Conservation (phyloP, 2,329 filamentous ascomycete genomes). For the Phialophora chinensis region DNA sequence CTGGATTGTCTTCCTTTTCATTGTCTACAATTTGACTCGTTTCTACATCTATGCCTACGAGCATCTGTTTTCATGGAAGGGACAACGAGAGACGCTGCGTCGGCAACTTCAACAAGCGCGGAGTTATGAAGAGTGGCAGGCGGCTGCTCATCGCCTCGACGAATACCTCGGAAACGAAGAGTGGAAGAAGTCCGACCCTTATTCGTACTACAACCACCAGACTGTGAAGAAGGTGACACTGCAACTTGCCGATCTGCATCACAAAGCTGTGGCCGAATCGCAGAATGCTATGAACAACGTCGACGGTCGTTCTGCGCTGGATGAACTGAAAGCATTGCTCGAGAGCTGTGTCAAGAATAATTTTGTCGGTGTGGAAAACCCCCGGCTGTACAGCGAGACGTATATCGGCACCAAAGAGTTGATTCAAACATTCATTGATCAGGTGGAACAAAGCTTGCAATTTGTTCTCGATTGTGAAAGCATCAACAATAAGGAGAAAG, state of each 20-base stretch:
- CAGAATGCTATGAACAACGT: constrained; percentile 39
- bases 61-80: constrained; percentile 87
- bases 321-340: constrained; percentile 77
- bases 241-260: constrained; percentile 64
- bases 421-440: constrained; percentile 87
- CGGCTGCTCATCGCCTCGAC: constrained; percentile 79
- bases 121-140: constrained; percentile 83
- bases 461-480: constrained; percentile 72
- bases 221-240: constrained; percentile 79
- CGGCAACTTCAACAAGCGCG: constrained; percentile 72
- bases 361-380: constrained; percentile 93
- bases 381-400: constrained; percentile 92
- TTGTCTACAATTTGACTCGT: constrained; percentile 79
- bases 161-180: constrained; percentile 73
- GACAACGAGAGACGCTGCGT: constrained; percentile 73
- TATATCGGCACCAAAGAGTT: constrained; percentile 97
- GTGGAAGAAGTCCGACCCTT: constrained; percentile 60
- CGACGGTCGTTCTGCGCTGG: constrained; percentile 56
- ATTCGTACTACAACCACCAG: constrained; percentile 83
- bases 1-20: constrained; percentile 77
- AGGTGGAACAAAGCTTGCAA: constrained; percentile 63
- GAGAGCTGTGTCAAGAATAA: constrained; percentile 97
- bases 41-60: constrained; percentile 94
- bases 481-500: constrained; percentile 74
- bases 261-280: constrained; percentile 49